These are phyloP conservation scores for Aspergillus egyptiacus DNA, from an alignment of 495 filamentous ascomycete species.

Conservation along the genomic window DNA sequence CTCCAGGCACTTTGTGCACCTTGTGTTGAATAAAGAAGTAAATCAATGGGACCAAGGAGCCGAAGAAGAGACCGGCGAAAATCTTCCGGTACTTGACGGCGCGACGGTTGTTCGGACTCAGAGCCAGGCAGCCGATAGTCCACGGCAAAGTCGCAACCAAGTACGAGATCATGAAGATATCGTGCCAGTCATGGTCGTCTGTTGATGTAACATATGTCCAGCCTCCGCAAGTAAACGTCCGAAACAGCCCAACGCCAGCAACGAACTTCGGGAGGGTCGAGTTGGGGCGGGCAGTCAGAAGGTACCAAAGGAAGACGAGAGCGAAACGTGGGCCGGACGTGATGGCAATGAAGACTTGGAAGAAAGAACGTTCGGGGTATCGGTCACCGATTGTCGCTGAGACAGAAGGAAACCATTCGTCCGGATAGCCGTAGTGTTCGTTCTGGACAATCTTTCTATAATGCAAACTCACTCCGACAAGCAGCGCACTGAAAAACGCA, in stretches of 20 bases:
- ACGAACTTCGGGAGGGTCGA: conserved; percentile 74
- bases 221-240: conserved; percentile 90
- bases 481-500: conserved; percentile 85
- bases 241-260: conserved; percentile 71
- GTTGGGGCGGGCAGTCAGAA: conserved; percentile 73
- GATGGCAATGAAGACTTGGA: conserved; percentile 94
- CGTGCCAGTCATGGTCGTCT: conserved; percentile 97
- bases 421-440: conserved; percentile 91
- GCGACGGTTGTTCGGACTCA: conserved; percentile 79
- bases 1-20: conserved; percentile 88
- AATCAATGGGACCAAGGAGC: conserved; percentile 79
- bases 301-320: conserved; percentile 87
- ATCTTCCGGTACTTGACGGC: conserved; percentile 88
- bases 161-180: conserved; percentile 99
- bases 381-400: conserved; percentile 98
- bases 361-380: conserved; percentile 94
- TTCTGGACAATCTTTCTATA: conserved; percentile 98
- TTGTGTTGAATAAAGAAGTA: conserved; percentile 99
- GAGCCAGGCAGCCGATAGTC: conserved; percentile 83
- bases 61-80: conserved; percentile 80
- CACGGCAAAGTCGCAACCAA: conserved; percentile 90
- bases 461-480: conserved; percentile 80
- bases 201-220: conserved; percentile 99
- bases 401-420: conserved; percentile 99
- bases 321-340: conserved; percentile 92